These are phyloP conservation scores for Fusarium denticulatum DNA, from an alignment of 2,329 filamentous ascomycete species.

Conservation along the genomic window DNA sequence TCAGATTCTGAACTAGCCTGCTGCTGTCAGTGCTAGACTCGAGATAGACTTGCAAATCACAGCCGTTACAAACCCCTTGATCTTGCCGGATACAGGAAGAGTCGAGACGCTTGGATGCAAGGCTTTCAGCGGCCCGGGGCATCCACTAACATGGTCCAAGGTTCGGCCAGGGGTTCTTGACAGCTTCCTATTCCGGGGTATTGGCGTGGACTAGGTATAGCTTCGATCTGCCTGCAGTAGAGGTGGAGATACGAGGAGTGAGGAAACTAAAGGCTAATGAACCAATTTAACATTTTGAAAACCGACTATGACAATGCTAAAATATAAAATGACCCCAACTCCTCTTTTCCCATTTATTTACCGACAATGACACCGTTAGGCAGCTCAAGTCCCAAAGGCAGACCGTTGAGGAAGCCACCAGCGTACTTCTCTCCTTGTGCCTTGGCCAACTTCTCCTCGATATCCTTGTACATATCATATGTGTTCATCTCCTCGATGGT, in stretches of 20 bases:
- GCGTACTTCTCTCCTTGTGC: constrained; percentile 47
- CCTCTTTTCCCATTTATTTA: constrained; percentile 9
- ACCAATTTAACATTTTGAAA: background rate
- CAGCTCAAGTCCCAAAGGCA: constrained; percentile 59
- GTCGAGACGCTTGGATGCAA: no score
- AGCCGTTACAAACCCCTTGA: background rate
- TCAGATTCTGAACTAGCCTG: background rate
- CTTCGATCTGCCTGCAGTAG: background rate
- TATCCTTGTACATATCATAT: constrained; percentile 68
- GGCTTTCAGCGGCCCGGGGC: accelerated
- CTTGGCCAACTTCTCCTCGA: constrained; percentile 59
- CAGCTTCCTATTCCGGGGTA: no score
- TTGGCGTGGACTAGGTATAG: background rate
- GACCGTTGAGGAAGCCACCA: constrained; percentile 53
- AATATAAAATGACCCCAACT: background rate
- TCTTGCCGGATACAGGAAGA: background rate
- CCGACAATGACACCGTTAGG: constrained; percentile 58
- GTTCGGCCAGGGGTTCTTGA: background rate
- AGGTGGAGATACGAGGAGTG: accelerated
- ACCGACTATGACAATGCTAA: background rate
- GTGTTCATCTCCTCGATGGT: constrained; percentile 77
- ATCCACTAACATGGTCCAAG: background rate
- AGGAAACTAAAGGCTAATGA: background rate
- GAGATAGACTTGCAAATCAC: background rate
- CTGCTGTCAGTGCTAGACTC: background rate